phyloP scores from a whole-genome alignment of 345 rosid species.

The Hibiscus tridactylites region DNA sequence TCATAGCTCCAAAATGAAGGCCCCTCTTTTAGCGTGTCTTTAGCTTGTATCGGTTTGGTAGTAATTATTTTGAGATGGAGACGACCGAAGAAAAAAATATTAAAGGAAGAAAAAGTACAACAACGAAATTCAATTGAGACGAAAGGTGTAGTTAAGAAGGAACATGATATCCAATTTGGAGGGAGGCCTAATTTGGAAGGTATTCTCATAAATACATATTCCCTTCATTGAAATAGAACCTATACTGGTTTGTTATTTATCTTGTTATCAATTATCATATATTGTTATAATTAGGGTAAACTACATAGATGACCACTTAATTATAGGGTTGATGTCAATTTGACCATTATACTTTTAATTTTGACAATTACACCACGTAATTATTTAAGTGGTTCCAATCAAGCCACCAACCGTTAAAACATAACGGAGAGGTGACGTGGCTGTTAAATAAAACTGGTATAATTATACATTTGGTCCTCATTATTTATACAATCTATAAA shows the following conservation, averaged over 20 bases:
- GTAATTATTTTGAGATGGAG: slow-evolving; percentile 51
- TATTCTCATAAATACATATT: slow-evolving; percentile 7
- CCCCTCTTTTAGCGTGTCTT: slow-evolving; percentile 39
- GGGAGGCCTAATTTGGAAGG: slow-evolving; percentile 75
- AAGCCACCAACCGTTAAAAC: too few species aligned
- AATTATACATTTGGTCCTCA: too few species aligned
- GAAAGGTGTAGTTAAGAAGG: slow-evolving; percentile 20
- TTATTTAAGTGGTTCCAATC: too few species aligned
- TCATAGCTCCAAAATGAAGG: slow-evolving; percentile 34
- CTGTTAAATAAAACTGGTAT: too few species aligned
- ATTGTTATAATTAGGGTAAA: background rate
- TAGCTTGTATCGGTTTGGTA: slow-evolving; percentile 25
- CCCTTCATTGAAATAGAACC: background rate
- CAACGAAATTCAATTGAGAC: slow-evolving; percentile 23
- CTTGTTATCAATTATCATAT: background rate
- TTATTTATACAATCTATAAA: too few species aligned
- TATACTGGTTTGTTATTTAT: background rate
- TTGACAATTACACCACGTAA: too few species aligned
- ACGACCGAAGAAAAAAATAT: too few species aligned
- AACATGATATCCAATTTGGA: slow-evolving; percentile 54
- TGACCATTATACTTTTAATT: too few species aligned
- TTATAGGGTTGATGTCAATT: too few species aligned
- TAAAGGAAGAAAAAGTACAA: slow-evolving; percentile 16
- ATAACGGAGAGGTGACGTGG: too few species aligned
- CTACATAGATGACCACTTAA: too few species aligned